Conservation (phyloP, 1,139 yeast species). For the Yamadazyma epiphylla region DNA sequence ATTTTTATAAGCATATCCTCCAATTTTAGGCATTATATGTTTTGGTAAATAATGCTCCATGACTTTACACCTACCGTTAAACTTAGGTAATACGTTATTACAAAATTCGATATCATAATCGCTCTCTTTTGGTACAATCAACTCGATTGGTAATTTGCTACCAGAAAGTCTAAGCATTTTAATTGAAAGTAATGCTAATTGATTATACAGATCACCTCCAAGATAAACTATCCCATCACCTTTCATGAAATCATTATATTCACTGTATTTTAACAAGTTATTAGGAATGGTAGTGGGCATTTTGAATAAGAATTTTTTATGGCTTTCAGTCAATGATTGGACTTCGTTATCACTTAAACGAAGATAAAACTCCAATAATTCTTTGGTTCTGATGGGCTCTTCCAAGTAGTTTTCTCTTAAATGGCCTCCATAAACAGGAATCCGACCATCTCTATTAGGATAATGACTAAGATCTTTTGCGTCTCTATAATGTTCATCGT, state of each 20-base stretch:
- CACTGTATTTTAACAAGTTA: conserved; percentile 16
- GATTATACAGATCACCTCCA: conserved; percentile 60
- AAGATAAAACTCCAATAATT: conserved; percentile 19
- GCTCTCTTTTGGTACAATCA: conserved; percentile 27
- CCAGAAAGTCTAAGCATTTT: conserved; percentile 51
- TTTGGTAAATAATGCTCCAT: conserved; percentile 30
- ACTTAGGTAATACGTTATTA: conserved; percentile 22
- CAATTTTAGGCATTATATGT: conserved; percentile 14
- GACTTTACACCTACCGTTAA: conserved; percentile 30
- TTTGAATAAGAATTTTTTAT: conserved; percentile 14
- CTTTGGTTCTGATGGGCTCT: conserved; percentile 27
- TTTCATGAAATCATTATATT: conserved; percentile 25
- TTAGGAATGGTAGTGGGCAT: conserved; percentile 22
- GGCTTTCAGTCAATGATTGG: conserved; percentile 17
- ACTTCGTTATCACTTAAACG: conserved; percentile 19
- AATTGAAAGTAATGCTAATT: conserved; percentile 52
- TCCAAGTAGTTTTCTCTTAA: conserved; percentile 27
- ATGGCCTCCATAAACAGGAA: conserved; percentile 34
- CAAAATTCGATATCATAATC: conserved; percentile 33
- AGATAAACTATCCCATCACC: conserved; percentile 61
- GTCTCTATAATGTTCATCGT: conserved; percentile 24
- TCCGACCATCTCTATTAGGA: conserved; percentile 22
- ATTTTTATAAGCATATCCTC: conserved; percentile 31
- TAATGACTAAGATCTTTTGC: conserved; percentile 16
- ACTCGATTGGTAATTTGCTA: conserved; percentile 56